Evolutionary conservation across 768 basidiomycete genomes (phyloP).

Genomic region (Boletus reticulatus): DNA sequence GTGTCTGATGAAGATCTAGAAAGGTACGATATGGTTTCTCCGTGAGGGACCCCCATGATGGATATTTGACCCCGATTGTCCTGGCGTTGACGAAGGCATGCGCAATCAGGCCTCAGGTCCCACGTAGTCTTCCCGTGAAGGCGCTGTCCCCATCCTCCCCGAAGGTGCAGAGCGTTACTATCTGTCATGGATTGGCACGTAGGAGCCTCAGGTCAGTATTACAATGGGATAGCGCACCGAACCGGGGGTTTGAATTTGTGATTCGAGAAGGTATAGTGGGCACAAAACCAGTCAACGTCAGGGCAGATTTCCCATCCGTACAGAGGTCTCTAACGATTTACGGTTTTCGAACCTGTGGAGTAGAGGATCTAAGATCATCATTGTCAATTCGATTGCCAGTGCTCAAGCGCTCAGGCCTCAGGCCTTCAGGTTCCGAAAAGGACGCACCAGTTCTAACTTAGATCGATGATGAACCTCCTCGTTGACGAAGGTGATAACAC

Average conservation of each 20-base stretch:
- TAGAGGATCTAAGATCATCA: not conserved
- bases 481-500: not conserved
- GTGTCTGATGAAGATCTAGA: not conserved
- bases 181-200: conserved; percentile 4
- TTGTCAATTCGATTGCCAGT: not conserved
- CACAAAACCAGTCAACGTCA: conserved; percentile 1
- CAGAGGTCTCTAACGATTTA: not conserved
- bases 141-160: too few species aligned
- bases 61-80: not conserved
- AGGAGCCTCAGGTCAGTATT: conserved; percentile 2
- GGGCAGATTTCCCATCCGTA: not conserved
- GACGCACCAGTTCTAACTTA: not conserved
- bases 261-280: conserved; percentile 1
- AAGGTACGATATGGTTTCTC: not conserved
- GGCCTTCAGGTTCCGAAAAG: not conserved
- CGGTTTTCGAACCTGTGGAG: not conserved
- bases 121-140: not conserved
- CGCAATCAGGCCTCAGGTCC: not conserved
- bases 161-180: too few species aligned
- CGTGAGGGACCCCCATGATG: too few species aligned
- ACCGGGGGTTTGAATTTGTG: conserved; percentile 17
- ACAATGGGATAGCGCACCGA: conserved; percentile 16
- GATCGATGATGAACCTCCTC: not conserved
- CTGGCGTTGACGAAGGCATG: not conserved
- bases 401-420: too few species aligned